A percentile compares a stretch with the other conserved stretches of the same genome.
Conservation (phyloP, 768 basidiomycete species). For the Lentinula sp. region DNA sequence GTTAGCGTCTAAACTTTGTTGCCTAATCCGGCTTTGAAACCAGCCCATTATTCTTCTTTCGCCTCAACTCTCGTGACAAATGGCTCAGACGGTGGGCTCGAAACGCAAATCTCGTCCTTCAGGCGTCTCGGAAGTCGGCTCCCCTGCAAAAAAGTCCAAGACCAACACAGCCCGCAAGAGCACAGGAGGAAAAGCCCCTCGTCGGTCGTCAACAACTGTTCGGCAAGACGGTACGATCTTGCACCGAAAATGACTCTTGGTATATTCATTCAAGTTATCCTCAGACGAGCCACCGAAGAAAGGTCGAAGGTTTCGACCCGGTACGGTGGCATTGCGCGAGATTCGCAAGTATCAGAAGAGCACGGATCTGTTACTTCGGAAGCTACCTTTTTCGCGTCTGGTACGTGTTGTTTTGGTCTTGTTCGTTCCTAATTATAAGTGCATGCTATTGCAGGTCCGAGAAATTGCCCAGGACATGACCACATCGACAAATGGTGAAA, state of each 20-base stretch:
- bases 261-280: slow-evolving; percentile 14
- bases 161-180: slow-evolving; percentile 76
- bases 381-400: slow-evolving; percentile 87
- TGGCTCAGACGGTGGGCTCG: slow-evolving; percentile 64
- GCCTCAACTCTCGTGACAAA: slow-evolving; percentile 19
- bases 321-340: slow-evolving; percentile 85
- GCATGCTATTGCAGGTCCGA: slow-evolving; percentile 62
- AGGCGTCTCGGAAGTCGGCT: slow-evolving; percentile 37
- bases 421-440: not conserved
- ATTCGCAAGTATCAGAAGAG: slow-evolving; percentile 93
- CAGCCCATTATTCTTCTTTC: slow-evolving; percentile 2
- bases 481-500: slow-evolving; percentile 62
- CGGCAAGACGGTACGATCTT: not conserved
- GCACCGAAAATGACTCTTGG: not conserved
- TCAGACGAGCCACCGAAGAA: slow-evolving; percentile 24
- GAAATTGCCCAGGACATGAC: slow-evolving; percentile 92
- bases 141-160: slow-evolving; percentile 39
- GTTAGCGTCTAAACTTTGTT: not conserved
- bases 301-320: slow-evolving; percentile 78
- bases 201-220: slow-evolving; percentile 16
- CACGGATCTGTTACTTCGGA: slow-evolving; percentile 82
- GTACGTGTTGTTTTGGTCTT: slow-evolving; percentile 39
- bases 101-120: slow-evolving; percentile 42
- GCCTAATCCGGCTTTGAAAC: not conserved
- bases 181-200: slow-evolving; percentile 63